These are phyloP conservation scores for Quercus tomentella DNA, from an alignment of 331 rosid genomes.

Conservation along the genomic window DNA sequence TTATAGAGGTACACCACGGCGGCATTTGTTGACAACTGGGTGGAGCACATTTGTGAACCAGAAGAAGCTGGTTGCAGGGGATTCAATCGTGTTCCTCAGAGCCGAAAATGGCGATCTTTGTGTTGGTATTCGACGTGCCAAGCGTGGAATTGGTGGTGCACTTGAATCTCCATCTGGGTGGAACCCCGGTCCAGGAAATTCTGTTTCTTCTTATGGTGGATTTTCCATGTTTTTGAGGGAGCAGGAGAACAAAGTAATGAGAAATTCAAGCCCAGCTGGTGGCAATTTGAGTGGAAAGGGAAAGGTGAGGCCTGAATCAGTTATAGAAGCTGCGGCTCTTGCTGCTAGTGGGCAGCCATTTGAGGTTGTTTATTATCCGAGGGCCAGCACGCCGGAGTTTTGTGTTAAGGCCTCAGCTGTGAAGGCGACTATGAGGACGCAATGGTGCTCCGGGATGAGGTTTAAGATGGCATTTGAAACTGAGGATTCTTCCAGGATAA, in stretches of 20 bases:
- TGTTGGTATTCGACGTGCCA: conserved; percentile 87
- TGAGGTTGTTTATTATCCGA: conserved; percentile 77
- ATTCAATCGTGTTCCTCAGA: conserved; percentile 84
- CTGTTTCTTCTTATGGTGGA: conserved; percentile 43
- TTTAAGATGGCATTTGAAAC: conserved; percentile 99
- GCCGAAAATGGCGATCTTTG: conserved; percentile 75
- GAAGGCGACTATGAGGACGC: conserved; percentile 69
- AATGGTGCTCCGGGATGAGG: conserved; percentile 92
- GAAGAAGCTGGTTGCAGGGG: conserved; percentile 96
- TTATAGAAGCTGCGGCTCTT: conserved; percentile 60
- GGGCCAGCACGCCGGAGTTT: conserved; percentile 89
- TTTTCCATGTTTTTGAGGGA: conserved; percentile 57
- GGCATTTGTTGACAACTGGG: conserved; percentile 92
- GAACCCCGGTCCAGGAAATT: conserved; percentile 44
- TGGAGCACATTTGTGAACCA: conserved; percentile 97
- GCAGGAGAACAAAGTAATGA: conserved; percentile 48
- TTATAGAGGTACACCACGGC: conserved; percentile 90
- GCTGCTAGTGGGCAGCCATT: conserved; percentile 67
- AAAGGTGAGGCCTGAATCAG: conserved; percentile 70
- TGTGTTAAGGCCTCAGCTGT: conserved; percentile 70
- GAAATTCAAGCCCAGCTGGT: conserved; percentile 29
- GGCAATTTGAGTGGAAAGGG: conserved; percentile 29
- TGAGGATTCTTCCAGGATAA: conserved; percentile 89
- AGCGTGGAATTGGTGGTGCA: conserved; percentile 48
- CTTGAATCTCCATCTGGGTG: conserved; percentile 48